phyloP scores from a whole-genome alignment of 2,329 filamentous ascomycete genomes.

The Gremmenia infestans region DNA sequence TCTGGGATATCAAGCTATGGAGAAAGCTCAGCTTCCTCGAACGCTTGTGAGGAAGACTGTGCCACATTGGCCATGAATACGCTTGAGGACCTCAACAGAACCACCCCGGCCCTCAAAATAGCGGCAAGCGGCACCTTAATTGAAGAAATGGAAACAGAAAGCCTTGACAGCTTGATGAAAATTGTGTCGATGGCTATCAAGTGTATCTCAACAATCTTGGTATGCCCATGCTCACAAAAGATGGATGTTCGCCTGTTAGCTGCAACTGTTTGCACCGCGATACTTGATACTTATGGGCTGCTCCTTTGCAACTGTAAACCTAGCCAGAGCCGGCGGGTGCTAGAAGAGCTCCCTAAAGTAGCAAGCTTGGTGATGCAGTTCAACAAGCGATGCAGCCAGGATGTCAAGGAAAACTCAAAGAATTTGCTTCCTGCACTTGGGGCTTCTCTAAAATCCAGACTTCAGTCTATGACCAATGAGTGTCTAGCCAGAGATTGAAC shows the following conservation, averaged over 20 bases:
- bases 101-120: neutral
- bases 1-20: neutral
- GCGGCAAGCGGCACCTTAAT: neutral
- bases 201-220: neutral
- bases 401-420: neutral
- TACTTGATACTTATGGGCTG: neutral
- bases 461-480: slow-evolving; percentile 10
- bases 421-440: slow-evolving; percentile 19
- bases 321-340: neutral
- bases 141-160: neutral
- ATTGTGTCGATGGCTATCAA: neutral
- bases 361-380: neutral
- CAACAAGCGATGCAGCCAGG: neutral
- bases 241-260: neutral
- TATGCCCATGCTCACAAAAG: neutral
- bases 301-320: neutral
- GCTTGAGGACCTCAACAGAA: neutral
- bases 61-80: neutral
- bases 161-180: neutral
- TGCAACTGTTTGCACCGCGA: neutral
- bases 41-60: neutral
- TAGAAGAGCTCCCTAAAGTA: neutral
- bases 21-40: neutral
- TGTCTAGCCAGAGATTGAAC: neutral
- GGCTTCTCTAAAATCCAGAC: slow-evolving; percentile 22